Evolutionary conservation across 345 rosid species (phyloP).

Genomic region (Eutrema japonicum): DNA sequence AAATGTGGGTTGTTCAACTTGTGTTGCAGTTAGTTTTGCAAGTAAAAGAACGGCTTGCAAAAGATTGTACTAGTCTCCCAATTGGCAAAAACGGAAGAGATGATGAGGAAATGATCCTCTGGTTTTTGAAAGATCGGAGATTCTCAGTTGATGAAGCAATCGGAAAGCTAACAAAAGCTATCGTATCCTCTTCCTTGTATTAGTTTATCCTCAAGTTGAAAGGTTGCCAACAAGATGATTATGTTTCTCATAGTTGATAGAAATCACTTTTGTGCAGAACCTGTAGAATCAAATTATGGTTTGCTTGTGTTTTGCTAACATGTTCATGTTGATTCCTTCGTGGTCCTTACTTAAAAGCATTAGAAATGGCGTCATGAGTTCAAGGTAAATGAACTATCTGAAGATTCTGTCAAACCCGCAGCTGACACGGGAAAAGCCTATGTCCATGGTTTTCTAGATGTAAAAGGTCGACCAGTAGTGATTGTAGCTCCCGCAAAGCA

Average conservation of each 20-base stretch:
- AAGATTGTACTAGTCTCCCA: slow-evolving; percentile 62
- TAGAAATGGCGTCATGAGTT: slow-evolving; percentile 93
- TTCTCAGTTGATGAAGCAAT: slow-evolving; percentile 70
- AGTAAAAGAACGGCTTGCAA: slow-evolving; percentile 73
- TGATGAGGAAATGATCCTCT: slow-evolving; percentile 89
- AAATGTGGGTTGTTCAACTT: not conserved
- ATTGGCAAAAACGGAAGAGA: slow-evolving; percentile 86
- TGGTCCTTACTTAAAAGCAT: slow-evolving; percentile 32
- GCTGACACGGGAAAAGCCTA: slow-evolving; percentile 78
- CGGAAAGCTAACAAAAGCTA: slow-evolving; percentile 69
- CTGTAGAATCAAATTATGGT: not conserved
- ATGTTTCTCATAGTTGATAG: slow-evolving; percentile 7
- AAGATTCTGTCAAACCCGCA: slow-evolving; percentile 60
- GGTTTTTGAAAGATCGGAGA: slow-evolving; percentile 82
- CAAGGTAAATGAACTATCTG: slow-evolving; percentile 64
- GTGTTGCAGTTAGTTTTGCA: slow-evolving; percentile 72
- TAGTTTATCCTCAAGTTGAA: not conserved
- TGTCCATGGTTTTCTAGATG: slow-evolving; percentile 75
- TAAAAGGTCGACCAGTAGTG: slow-evolving; percentile 73
- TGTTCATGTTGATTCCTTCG: not conserved
- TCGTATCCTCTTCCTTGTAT: slow-evolving; percentile 61
- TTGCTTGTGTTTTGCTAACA: slow-evolving; percentile 18
- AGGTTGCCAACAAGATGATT: not conserved
- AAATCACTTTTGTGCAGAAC: slow-evolving; percentile 7
- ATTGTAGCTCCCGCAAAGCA: slow-evolving; percentile 85